A percentile compares a stretch with the other conserved stretches of the same genome.
Conservation (phyloP, 495 filamentous ascomycete genomes). For the Penicillium verhagenii region DNA sequence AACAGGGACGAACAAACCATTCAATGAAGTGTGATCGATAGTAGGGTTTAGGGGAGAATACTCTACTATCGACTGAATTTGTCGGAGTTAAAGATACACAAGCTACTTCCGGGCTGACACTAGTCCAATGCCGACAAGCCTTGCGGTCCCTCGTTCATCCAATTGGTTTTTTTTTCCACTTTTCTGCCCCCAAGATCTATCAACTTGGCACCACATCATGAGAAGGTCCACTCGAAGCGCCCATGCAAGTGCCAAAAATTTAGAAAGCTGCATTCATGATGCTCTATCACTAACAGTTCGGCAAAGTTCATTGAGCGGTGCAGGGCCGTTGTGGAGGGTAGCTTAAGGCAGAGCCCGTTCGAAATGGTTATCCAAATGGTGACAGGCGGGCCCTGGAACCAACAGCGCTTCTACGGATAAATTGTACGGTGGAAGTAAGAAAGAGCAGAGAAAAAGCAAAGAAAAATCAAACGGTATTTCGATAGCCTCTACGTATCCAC, state of each 20-base stretch:
- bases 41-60: not conserved
- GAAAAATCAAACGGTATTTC: constrained; percentile 16
- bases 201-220: not conserved
- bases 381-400: not conserved
- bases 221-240: not conserved
- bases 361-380: not conserved
- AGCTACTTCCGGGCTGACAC: not conserved
- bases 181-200: not conserved
- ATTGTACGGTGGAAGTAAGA: no score
- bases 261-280: not conserved
- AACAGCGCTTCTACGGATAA: not conserved
- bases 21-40: not conserved
- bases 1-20: no score
- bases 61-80: no score
- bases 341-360: no score
- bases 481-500: constrained; percentile 26
- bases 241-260: not conserved
- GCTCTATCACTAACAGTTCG: not conserved
- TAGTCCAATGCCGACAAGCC: not conserved
- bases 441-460: not conserved
- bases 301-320: no score
- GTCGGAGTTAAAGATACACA: not conserved
- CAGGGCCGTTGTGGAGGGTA: no score
- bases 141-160: not conserved
- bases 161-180: not conserved